Base-by-base conservation (phyloP, 192 early-diverging fungal genomes). In the Irineochytrium annulatum region DNA sequence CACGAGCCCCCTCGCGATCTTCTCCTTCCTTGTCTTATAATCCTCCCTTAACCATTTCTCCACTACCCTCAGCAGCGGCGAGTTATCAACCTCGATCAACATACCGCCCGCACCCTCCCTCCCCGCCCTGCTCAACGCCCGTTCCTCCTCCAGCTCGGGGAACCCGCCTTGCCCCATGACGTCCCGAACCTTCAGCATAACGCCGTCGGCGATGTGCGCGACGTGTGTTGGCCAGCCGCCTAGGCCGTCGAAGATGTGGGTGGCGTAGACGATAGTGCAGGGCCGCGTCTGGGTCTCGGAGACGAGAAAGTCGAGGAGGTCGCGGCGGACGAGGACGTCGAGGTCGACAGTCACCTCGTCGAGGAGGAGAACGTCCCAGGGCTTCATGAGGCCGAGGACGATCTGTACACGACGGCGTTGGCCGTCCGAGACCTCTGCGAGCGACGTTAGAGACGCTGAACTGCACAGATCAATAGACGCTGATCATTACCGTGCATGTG, bases 311-410 rank as follows among this genome's bases (percentile, higher is more conserved):
- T 71, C 45, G 13, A 91, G 63, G 34, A 91, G 74, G 64, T 89
- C 80, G 3, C 70, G 51, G 30, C 89, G 73, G n/a, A 88, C 88
- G 13, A 89, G 69, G 2, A 90, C 85, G 73, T 91, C 89, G 24
- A 91, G 67, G 72, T 91, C 89, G 8, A 88, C 86, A 0, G 89
- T 91, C 20, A 91, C 88, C 66, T 91, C 89, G 62, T 91, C 89
- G 26, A 91, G 57, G 28, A 91, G 65, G 4, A 91, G 65, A 1
- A 91, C 51, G 6, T 80, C 69, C 84, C 82, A 89, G 27, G 74
- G 87, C 26, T 81, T 73, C 57, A 90, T 57, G 22, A 90, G 57
- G 2, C 89, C 89, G 43, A 91, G 77, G 1, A 91, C 86, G 45
- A 90, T 78, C 55, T 91, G 89, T 2, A 91, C 89, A 13, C 74